phyloP scores from a whole-genome alignment of 2,329 filamentous ascomycete genomes.

The Sporothrix schenckii region DNA sequence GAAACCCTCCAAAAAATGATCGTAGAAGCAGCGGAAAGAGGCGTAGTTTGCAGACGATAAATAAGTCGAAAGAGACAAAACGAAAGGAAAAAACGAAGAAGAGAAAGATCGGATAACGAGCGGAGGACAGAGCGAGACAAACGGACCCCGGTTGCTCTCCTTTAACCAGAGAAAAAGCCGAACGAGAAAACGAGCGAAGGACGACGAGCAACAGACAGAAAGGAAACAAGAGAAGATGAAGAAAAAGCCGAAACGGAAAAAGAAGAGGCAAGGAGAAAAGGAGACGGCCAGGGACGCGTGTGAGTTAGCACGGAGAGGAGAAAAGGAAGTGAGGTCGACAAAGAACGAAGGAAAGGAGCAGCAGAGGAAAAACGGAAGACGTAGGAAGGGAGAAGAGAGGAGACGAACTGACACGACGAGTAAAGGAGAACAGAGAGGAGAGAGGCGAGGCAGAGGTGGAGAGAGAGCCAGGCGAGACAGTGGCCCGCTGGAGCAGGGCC shows the following conservation, averaged over 20 bases:
- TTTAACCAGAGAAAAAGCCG: constrained; percentile 23
- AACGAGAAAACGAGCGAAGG: not conserved
- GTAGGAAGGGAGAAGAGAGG: constrained; percentile 32
- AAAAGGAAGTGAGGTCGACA: constrained; percentile 27
- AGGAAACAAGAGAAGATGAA: constrained; percentile 21
- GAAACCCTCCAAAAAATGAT: not conserved
- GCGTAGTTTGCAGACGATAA: not conserved
- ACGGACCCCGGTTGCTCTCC: constrained; percentile 17
- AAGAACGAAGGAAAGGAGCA: constrained; percentile 35
- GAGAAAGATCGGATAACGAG: constrained; percentile 11
- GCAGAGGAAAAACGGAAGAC: constrained; percentile 31
- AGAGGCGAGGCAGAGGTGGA: constrained; percentile 1
- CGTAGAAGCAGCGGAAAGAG: not conserved
- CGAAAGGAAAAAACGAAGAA: constrained; percentile 11
- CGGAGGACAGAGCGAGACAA: constrained; percentile 19
- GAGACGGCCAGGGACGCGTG: constrained; percentile 22
- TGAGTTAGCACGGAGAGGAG: not conserved
- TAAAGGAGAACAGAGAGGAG: constrained; percentile 35
- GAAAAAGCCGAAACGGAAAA: constrained; percentile 27
- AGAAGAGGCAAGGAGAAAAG: constrained; percentile 26
- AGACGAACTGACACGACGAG: constrained; percentile 36
- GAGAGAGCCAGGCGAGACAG: not conserved
- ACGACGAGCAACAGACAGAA: constrained; percentile 24
- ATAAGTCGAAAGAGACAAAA: not conserved
- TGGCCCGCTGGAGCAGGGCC: not conserved